These are phyloP conservation scores for Arthroderma sp. DNA, from an alignment of 2,329 filamentous ascomycete genomes.

Conservation along the genomic window DNA sequence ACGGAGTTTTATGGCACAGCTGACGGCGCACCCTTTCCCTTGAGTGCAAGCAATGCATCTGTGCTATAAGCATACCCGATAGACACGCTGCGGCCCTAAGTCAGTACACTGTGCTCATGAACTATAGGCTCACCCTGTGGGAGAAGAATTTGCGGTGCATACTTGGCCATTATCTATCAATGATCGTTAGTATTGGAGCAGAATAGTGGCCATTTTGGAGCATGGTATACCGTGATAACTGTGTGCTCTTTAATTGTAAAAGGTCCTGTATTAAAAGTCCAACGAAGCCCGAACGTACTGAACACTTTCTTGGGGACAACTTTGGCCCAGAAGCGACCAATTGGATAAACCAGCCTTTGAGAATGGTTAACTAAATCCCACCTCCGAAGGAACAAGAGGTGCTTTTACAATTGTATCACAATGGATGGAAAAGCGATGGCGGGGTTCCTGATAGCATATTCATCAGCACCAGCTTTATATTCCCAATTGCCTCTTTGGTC, in stretches of 20 bases:
- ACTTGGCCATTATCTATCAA: constrained; percentile 40
- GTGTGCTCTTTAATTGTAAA: constrained; percentile 38
- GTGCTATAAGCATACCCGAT: constrained; percentile 53
- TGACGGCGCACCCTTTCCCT: constrained; percentile 51
- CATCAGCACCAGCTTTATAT: constrained; percentile 49
- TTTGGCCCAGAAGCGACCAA: constrained; percentile 29
- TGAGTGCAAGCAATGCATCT: constrained; percentile 58
- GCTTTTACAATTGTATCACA: constrained; percentile 47
- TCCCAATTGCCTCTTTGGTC: constrained; percentile 49
- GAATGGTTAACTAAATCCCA: constrained; percentile 46
- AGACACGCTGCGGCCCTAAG: constrained; percentile 43
- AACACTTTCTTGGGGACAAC: constrained; percentile 26
- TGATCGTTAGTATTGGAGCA: background rate
- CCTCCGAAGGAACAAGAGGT: constrained; percentile 44
- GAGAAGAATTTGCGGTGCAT: constrained; percentile 15
- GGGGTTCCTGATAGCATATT: constrained; percentile 43
- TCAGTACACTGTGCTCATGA: no score
- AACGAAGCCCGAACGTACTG: constrained; percentile 24
- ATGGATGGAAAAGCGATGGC: constrained; percentile 48
- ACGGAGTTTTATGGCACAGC: background rate
- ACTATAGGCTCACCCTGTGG: no score
- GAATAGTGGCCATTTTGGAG: no score
- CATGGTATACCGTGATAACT: constrained; percentile 30
- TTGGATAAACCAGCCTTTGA: constrained; percentile 43
- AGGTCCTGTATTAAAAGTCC: constrained; percentile 30